These are phyloP conservation scores for Mucor lusitanicus DNA, from an alignment of 371 early-diverging fungal species.

Conservation along the genomic window DNA sequence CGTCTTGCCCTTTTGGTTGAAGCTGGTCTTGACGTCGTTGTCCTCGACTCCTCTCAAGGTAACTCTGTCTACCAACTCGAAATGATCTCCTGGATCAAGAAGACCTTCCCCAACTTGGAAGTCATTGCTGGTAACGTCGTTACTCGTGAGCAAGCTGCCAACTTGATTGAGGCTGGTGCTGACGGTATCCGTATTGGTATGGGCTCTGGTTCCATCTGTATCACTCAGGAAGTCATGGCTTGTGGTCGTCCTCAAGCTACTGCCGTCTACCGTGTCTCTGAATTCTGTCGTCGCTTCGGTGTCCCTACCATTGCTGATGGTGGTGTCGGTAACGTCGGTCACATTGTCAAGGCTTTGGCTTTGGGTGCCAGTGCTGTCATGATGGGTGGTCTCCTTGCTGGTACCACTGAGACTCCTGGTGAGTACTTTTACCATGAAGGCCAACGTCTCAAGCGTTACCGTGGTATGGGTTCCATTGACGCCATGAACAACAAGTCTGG, in stretches of 20 bases:
- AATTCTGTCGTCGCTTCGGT: conserved; percentile 90
- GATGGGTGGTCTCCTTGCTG: conserved; percentile 97
- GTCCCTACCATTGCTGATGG: conserved; percentile 97
- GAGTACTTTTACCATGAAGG: conserved; percentile 98
- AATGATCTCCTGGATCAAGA: conserved; percentile 91
- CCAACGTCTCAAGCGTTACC: conserved; percentile 95
- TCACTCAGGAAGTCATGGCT: conserved; percentile 98
- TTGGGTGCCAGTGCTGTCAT: conserved; percentile 95
- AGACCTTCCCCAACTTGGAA: conserved; percentile 75
- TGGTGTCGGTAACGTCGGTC: conserved; percentile 94
- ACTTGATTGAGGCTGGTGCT: conserved; percentile 91
- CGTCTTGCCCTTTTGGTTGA: conserved; percentile 86
- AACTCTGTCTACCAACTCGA: conserved; percentile 93
- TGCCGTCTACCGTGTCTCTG: conserved; percentile 92
- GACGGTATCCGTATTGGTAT: conserved; percentile 96
- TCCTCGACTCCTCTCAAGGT: conserved; percentile 94
- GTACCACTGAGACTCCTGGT: conserved; percentile 96
- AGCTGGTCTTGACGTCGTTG: conserved; percentile 93
- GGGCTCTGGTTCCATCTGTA: conserved; percentile 97
- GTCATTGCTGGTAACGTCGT: conserved; percentile 97
- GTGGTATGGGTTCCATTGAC: conserved; percentile 97
- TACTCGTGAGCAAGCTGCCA: conserved; percentile 91
- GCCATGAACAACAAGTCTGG: conserved; percentile 86
- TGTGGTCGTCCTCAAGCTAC: conserved; percentile 97
- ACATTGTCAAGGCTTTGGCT: conserved; percentile 94